These are phyloP conservation scores for Spencermartinsiella europaea DNA, from an alignment of 805 yeast species.

Conservation along the genomic window DNA sequence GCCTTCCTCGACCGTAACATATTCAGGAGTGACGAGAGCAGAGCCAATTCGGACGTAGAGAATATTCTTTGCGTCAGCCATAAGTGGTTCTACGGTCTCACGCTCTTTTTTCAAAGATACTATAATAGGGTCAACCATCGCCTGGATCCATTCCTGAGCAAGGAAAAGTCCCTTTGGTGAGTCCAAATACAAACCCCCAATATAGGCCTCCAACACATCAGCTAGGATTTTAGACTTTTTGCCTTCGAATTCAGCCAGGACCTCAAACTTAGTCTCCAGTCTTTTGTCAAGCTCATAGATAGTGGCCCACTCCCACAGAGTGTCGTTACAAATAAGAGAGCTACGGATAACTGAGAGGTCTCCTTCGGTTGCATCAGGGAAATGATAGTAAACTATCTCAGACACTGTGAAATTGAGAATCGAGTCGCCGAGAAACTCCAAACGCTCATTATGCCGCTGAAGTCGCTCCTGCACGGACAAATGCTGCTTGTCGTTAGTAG, in stretches of 20 bases:
- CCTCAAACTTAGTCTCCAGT: conserved; percentile 14
- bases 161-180: conserved; percentile 33
- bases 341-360: conserved; percentile 67
- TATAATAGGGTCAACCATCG: conserved; percentile 30
- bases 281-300: conserved; percentile 40
- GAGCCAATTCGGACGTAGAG: conserved; percentile 70
- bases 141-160: conserved; percentile 30
- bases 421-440: conserved; percentile 90
- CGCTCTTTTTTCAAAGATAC: conserved; percentile 33
- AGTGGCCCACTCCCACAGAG: conserved; percentile 63
- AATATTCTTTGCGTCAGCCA: conserved; percentile 66
- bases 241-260: conserved; percentile 20
- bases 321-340: conserved; percentile 64
- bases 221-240: conserved; percentile 59
- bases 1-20: conserved; percentile 43
- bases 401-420: conserved; percentile 71
- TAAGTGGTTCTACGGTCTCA: conserved; percentile 36
- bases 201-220: conserved; percentile 89
- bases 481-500: conserved; percentile 52
- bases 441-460: conserved; percentile 71
- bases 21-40: conserved; percentile 58
- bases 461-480: conserved; percentile 54
- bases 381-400: conserved; percentile 54
- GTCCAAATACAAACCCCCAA: conserved; percentile 76
- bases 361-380: conserved; percentile 77